Percentiles rank a stretch among this genome's conserved stretches.
These are phyloP conservation scores for Amanita jacksonii DNA, from an alignment of 768 basidiomycete genomes.

Conservation along the genomic window DNA sequence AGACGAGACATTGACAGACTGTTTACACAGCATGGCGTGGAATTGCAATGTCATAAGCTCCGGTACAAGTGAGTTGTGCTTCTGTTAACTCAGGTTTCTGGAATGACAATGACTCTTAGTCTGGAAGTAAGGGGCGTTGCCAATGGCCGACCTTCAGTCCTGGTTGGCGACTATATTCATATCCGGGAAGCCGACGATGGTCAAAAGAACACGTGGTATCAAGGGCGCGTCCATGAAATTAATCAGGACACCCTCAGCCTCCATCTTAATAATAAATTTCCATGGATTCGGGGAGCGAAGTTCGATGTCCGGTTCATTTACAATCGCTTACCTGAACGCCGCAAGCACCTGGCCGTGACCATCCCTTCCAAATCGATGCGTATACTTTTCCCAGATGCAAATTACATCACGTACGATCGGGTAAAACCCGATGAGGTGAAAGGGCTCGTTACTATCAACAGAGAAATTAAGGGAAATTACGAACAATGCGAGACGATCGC, in stretches of 20 bases:
- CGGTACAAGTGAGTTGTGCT: constrained; percentile 33
- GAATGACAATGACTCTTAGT: constrained; percentile 19
- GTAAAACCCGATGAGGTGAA: constrained; percentile 15
- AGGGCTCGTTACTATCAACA: constrained; percentile 19
- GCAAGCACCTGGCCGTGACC: constrained; percentile 45
- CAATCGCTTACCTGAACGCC: constrained; percentile 41
- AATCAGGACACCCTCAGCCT: constrained; percentile 34
- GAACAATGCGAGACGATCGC: constrained; percentile 43
- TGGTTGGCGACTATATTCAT: constrained; percentile 39
- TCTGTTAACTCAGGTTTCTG: neutral
- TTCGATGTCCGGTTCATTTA: constrained; percentile 49
- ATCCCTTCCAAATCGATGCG: constrained; percentile 28
- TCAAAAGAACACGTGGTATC: constrained; percentile 25
- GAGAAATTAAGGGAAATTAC: constrained; percentile 29
- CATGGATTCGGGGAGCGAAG: constrained; percentile 24
- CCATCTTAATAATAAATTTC: constrained; percentile 37
- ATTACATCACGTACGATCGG: constrained; percentile 16
- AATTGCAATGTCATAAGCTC: constrained; percentile 24
- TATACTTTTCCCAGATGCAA: constrained; percentile 36
- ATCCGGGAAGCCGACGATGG: constrained; percentile 20
- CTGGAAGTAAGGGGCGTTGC: constrained; percentile 45
- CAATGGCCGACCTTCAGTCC: constrained; percentile 48
- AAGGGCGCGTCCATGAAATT: constrained; percentile 42
- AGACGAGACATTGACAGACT: constrained; percentile 28
- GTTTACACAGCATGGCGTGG: constrained; percentile 27